phyloP scores from a whole-genome alignment of 2,329 filamentous ascomycete species.

The Penicillium nordicum region DNA sequence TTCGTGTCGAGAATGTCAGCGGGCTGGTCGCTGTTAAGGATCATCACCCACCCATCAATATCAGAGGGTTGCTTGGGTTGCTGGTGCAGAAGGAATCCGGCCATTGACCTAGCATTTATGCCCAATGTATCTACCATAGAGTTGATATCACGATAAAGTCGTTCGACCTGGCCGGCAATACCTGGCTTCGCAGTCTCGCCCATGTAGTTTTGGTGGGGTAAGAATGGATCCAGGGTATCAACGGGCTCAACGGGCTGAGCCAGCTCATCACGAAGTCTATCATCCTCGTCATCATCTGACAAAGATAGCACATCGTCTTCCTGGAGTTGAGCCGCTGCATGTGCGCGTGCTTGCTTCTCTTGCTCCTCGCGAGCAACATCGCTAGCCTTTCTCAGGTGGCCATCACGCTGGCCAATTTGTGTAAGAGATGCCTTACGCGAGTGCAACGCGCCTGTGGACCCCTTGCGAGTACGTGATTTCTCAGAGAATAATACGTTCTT shows the following conservation, averaged over 20 bases:
- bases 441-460: slow-evolving; percentile 38
- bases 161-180: slow-evolving; percentile 49
- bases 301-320: slow-evolving; percentile 38
- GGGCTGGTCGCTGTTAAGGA: slow-evolving; percentile 49
- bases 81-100: slow-evolving; percentile 54
- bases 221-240: slow-evolving; percentile 47
- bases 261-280: slow-evolving; percentile 45
- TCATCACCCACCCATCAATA: slow-evolving; percentile 48
- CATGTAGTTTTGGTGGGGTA: slow-evolving; percentile 47
- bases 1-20: slow-evolving; percentile 67
- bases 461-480: slow-evolving; percentile 32
- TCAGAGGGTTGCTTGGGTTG: slow-evolving; percentile 45
- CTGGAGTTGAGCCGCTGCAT: slow-evolving; percentile 32
- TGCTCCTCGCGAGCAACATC: slow-evolving; percentile 28
- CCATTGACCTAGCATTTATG: slow-evolving; percentile 70
- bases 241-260: slow-evolving; percentile 43
- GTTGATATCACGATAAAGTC: slow-evolving; percentile 51
- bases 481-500: slow-evolving; percentile 26
- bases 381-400: slow-evolving; percentile 22
- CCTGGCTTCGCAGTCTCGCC: slow-evolving; percentile 46
- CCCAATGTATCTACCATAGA: slow-evolving; percentile 93
- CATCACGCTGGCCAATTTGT: slow-evolving; percentile 32
- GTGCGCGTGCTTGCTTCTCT: slow-evolving; percentile 29
- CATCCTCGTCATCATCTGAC: slow-evolving; percentile 48
- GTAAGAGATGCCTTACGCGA: slow-evolving; percentile 40